These are phyloP conservation scores for Escovopsis weberi DNA, from an alignment of 2,329 filamentous ascomycete genomes.

Conservation along the genomic window DNA sequence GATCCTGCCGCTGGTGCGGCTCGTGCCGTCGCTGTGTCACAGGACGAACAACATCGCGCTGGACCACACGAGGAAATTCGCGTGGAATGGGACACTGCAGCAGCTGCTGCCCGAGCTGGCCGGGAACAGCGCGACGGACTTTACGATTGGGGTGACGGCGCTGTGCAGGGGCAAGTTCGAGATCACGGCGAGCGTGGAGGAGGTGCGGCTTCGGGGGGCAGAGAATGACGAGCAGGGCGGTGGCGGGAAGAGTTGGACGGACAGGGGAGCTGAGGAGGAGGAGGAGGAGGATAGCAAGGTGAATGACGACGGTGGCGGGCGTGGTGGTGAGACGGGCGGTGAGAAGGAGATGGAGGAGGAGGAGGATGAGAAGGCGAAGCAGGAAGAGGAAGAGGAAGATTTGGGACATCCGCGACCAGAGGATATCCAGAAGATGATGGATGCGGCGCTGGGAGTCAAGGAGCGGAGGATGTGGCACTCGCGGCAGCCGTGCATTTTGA, in stretches of 20 bases:
- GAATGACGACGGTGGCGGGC: not conserved
- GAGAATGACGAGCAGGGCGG: no score
- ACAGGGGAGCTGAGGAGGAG: not conserved
- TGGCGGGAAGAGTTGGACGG: no score
- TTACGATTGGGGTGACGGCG: conserved; percentile 56
- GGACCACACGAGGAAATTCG: conserved; percentile 68
- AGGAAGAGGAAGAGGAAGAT: conserved; percentile 3
- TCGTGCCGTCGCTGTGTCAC: conserved; percentile 64
- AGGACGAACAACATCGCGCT: conserved; percentile 58
- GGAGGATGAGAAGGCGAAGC: not conserved
- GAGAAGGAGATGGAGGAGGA: not conserved
- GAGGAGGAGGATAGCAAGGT: no score
- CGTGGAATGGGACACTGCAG: conserved; percentile 76
- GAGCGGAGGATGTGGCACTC: conserved; percentile 53
- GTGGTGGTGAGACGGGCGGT: not conserved
- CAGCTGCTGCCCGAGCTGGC: conserved; percentile 50
- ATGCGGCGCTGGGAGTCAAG: conserved; percentile 41
- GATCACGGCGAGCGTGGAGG: conserved; percentile 66
- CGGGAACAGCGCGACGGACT: conserved; percentile 42
- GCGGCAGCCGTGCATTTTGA: conserved; percentile 39
- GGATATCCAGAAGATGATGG: conserved; percentile 41
- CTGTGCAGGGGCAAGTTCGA: conserved; percentile 75
- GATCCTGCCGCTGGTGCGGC: conserved; percentile 56
- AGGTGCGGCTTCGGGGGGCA: conserved; percentile 44
- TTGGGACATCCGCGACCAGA: conserved; percentile 25